phyloP scores from a whole-genome alignment of 305 asterid species.

The Fraxinus angustifolia region DNA sequence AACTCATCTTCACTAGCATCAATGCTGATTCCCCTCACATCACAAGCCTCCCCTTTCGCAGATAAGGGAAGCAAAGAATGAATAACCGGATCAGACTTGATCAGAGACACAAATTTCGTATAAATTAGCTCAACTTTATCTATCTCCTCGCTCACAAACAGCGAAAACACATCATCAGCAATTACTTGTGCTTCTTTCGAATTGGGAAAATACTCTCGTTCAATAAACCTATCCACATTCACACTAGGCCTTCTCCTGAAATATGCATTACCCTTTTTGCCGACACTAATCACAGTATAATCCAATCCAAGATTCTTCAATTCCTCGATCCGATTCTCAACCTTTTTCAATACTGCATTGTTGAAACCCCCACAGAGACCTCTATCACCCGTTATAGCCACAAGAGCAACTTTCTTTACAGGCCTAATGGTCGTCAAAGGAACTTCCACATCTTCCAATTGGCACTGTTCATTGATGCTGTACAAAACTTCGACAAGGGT shows the following conservation, averaged over 20 bases:
- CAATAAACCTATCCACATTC: constrained; percentile 47
- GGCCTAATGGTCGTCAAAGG: constrained; percentile 66
- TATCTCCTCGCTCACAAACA: constrained; percentile 64
- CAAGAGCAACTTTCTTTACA: constrained; percentile 56
- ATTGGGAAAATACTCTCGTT: constrained; percentile 57
- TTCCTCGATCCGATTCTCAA: constrained; percentile 53
- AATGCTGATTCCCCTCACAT: constrained; percentile 46
- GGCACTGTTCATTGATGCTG: constrained; percentile 59
- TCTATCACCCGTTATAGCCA: constrained; percentile 62
- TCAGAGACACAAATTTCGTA: constrained; percentile 61
- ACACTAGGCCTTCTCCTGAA: constrained; percentile 34
- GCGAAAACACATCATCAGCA: constrained; percentile 68
- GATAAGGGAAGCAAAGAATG: constrained; percentile 65
- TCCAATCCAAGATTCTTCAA: constrained; percentile 46
- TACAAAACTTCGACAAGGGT: constrained; percentile 49
- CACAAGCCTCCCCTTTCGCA: constrained; percentile 44
- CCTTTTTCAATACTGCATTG: constrained; percentile 42
- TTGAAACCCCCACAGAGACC: constrained; percentile 89
- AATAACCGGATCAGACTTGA: constrained; percentile 59
- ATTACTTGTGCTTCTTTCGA: constrained; percentile 74
- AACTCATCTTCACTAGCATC: constrained; percentile 56
- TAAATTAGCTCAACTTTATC: constrained; percentile 81
- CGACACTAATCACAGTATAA: constrained; percentile 54
- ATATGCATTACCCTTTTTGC: constrained; percentile 63
- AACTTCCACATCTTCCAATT: constrained; percentile 52